A percentile compares a stretch with the other conserved stretches of the same genome.
Conservation (phyloP, 805 yeast species). For the Wickerhamiella dianesei region DNA sequence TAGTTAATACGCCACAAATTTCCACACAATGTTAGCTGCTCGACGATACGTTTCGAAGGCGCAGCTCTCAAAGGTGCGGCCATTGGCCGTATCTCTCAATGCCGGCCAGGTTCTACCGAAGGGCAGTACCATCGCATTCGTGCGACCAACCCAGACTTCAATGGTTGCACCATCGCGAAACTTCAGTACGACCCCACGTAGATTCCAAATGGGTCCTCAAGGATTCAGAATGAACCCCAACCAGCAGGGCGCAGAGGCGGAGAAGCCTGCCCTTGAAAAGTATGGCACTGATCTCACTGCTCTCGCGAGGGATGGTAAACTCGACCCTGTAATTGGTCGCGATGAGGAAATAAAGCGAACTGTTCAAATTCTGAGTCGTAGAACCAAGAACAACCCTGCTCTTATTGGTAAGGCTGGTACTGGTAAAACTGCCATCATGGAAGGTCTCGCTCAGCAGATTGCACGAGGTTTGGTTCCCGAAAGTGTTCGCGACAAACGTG, state of each 20-base stretch:
- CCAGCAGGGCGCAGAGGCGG: slow-evolving; percentile 11
- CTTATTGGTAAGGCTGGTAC: slow-evolving; percentile 95
- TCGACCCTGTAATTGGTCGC: slow-evolving; percentile 94
- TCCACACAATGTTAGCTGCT: not conserved
- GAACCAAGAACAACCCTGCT: slow-evolving; percentile 93
- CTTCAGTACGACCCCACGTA: not conserved
- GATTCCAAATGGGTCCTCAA: not conserved
- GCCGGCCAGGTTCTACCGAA: not conserved
- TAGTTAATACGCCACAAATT: not conserved
- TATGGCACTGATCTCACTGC: slow-evolving; percentile 79
- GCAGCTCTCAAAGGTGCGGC: not conserved
- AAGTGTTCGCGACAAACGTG: slow-evolving; percentile 71
- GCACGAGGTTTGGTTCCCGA: slow-evolving; percentile 90
- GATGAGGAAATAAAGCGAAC: slow-evolving; percentile 92
- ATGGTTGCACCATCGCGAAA: not conserved
- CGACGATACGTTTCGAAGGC: not conserved
- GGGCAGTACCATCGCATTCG: no score
- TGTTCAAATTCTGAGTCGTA: slow-evolving; percentile 76
- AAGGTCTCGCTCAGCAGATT: slow-evolving; percentile 90
- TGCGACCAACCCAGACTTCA: no score
- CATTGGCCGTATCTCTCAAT: not conserved
- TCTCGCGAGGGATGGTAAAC: slow-evolving; percentile 74
- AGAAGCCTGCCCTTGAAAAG: slow-evolving; percentile 63
- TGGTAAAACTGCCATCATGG: slow-evolving; percentile 94
- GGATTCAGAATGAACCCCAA: slow-evolving; percentile 14